Conservation (phyloP, 345 rosid genomes). For the Euphorbia tirucalli region DNA sequence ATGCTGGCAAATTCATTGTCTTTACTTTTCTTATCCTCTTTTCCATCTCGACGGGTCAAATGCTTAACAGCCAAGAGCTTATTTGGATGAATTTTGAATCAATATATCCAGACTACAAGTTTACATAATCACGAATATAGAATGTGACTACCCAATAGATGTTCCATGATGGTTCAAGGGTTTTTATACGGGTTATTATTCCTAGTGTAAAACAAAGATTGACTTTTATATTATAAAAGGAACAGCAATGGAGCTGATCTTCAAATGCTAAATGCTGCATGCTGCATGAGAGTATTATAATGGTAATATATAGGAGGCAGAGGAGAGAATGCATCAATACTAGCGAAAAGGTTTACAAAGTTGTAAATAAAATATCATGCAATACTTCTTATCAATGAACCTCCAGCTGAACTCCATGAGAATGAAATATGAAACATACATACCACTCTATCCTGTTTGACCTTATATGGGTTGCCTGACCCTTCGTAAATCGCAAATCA, state of each 20-base stretch:
- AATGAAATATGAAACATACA: no score
- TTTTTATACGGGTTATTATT: not conserved
- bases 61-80: not conserved
- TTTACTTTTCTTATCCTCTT: not conserved
- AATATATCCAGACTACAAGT: not conserved
- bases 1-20: not conserved
- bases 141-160: not conserved
- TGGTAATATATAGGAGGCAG: no score
- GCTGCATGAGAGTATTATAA: not conserved
- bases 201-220: not conserved
- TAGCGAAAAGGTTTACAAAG: no score
- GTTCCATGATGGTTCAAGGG: not conserved
- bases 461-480: no score
- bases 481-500: no score
- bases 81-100: not conserved
- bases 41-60: not conserved
- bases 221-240: not conserved
- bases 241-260: not conserved
- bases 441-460: no score
- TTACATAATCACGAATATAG: not conserved
- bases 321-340: no score
- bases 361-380: no score
- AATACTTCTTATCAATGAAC: no score
- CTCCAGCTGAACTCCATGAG: no score
- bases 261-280: no score